phyloP scores from a whole-genome alignment of 2,329 filamentous ascomycete genomes.

The Penicillium sclerotigenum region DNA sequence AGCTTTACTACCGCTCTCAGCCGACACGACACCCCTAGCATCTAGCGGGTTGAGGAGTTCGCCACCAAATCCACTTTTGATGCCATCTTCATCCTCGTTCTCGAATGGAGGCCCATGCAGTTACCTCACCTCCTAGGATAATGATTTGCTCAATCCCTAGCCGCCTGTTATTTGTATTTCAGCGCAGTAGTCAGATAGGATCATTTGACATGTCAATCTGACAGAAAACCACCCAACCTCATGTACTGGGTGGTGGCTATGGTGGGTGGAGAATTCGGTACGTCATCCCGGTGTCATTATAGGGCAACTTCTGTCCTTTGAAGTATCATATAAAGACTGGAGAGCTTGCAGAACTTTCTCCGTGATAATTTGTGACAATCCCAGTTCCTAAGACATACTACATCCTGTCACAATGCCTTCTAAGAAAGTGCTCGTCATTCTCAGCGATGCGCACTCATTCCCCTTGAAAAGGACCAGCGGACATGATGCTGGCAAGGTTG shows the following conservation, averaged over 20 bases:
- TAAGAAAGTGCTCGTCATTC: slow-evolving; percentile 46
- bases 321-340: not conserved
- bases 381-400: not conserved
- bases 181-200: not conserved
- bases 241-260: not conserved
- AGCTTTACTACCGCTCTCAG: too few species aligned
- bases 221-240: not conserved
- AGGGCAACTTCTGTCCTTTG: not conserved
- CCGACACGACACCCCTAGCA: too few species aligned
- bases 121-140: too few species aligned
- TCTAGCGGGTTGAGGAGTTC: too few species aligned
- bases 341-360: accelerated
- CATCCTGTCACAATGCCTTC: slow-evolving; percentile 15
- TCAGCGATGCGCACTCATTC: slow-evolving; percentile 44
- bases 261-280: not conserved
- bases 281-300: not conserved
- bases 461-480: slow-evolving; percentile 32
- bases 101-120: too few species aligned
- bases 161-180: not conserved
- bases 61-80: too few species aligned
- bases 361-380: not conserved
- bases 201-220: not conserved
- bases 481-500: slow-evolving; percentile 20
- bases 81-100: too few species aligned
- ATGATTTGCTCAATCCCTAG: not conserved